These are phyloP conservation scores for Rhizoclosmatium sp. DNA, from an alignment of 192 early-diverging fungal genomes.

Conservation along the genomic window DNA sequence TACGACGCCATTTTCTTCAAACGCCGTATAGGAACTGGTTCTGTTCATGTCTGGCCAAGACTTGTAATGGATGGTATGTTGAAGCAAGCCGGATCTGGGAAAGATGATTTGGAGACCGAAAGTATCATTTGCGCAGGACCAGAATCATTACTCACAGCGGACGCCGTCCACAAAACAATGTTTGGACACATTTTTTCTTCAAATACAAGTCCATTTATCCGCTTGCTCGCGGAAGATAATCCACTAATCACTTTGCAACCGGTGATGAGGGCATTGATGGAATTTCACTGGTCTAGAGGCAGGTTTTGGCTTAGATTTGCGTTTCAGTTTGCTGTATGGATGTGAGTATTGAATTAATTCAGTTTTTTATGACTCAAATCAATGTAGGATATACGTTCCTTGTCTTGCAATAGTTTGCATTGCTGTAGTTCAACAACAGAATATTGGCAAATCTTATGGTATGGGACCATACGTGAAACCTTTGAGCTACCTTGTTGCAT, in stretches of 20 bases:
- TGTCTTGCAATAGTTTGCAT: conserved; percentile 29
- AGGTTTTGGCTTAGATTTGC: conserved; percentile 53
- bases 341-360: conserved; percentile 28
- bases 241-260: conserved; percentile 52
- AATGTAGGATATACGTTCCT: conserved; percentile 14
- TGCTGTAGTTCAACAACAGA: conserved; percentile 20
- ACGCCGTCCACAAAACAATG: conserved; percentile 30
- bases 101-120: conserved; percentile 46
- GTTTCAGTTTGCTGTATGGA: conserved; percentile 38
- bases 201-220: conserved; percentile 50
- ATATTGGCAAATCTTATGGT: background rate
- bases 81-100: conserved; percentile 40
- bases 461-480: conserved; percentile 6
- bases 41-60: conserved; percentile 42
- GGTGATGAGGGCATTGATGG: conserved; percentile 53
- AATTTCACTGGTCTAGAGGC: conserved; percentile 53
- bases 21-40: conserved; percentile 23
- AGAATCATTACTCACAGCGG: conserved; percentile 43
- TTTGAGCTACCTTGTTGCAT: conserved; percentile 34
- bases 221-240: conserved; percentile 48
- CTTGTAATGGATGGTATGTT: conserved; percentile 42
- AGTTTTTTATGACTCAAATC: conserved; percentile 27
- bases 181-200: conserved; percentile 24
- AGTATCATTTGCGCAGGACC: conserved; percentile 52
- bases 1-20: conserved; percentile 35